Percentiles rank a stretch among this genome's conserved stretches.
Evolutionary conservation across 2,329 filamentous ascomycete species (phyloP).

Genomic region (Xylaria polymorpha): DNA sequence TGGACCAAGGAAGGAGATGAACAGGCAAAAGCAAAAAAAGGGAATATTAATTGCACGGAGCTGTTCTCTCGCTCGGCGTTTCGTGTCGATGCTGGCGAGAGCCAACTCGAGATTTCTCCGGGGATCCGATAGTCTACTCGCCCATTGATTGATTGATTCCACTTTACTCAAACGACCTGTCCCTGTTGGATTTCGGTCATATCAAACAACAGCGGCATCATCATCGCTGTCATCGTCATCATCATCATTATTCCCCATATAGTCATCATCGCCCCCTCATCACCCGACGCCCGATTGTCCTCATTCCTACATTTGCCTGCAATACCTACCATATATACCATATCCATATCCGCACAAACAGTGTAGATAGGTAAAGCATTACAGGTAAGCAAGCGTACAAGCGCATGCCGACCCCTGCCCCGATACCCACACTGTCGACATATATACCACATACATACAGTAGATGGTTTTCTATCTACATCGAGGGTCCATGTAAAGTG

Average conservation of each 20-base stretch:
- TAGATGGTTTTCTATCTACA: slow-evolving; percentile 37
- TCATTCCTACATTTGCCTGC: neutral
- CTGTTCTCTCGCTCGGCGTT: slow-evolving; percentile 7
- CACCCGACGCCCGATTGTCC: neutral
- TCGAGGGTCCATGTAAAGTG: slow-evolving; percentile 27
- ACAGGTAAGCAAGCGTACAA: slow-evolving; percentile 17
- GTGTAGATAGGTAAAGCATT: slow-evolving; percentile 11
- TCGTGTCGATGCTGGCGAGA: slow-evolving; percentile 20
- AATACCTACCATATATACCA: slow-evolving; percentile 20
- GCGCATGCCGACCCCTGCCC: slow-evolving; percentile 27
- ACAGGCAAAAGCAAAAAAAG: neutral
- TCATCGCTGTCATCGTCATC: slow-evolving; percentile 31
- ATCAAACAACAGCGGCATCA: slow-evolving; percentile 28
- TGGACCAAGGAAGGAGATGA: neutral
- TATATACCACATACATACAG: slow-evolving; percentile 35
- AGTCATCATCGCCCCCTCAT: neutral
- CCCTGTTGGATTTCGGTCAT: slow-evolving; percentile 29
- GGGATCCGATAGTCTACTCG: slow-evolving; percentile 29
- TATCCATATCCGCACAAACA: slow-evolving; percentile 28
- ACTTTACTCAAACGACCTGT: slow-evolving; percentile 31
- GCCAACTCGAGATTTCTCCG: slow-evolving; percentile 29
- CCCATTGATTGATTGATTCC: slow-evolving; percentile 23
- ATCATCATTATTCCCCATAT: neutral
- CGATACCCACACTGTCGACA: slow-evolving; percentile 26
- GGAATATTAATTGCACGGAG: slow-evolving; percentile 4